Evolutionary conservation across 768 basidiomycete species (phyloP), one percentile per base, ranked within the genome.

Genomic region (Imleria badia): DNA sequence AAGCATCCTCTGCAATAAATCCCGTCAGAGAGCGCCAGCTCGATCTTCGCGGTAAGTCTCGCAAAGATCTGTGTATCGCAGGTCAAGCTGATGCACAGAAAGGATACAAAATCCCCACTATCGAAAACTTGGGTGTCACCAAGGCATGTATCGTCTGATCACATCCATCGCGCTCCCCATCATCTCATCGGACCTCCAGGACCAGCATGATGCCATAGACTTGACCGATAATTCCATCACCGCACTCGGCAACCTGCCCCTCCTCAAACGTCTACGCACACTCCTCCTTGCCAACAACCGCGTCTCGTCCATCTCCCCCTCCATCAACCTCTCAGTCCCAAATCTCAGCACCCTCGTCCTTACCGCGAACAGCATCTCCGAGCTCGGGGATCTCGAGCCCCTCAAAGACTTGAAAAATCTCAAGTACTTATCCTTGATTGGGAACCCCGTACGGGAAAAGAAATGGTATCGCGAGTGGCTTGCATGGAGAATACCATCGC

Each of bases 391-490:
- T 67, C 82, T 94, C 42, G 90, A 93, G 63, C 85, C 92, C 20
- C 77, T 93, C 48, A 89, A 84, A 68, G 88, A 91, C 63, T 71
- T 91, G 51, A 84, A 77, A 67, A 76, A 80, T 35, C 83, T 96
- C 61, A 83, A 85, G 68, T 91, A 86, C 67, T 71, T 96, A 47
- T 84, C 84, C 35, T 73, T 95, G 60, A 62, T 91, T 59, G 92
- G 91, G 22, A 91, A 91, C 63, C 91, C 94, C 51, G 90, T 94
- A 31, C 76, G 80, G 69, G 89, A 94, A 77, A 90, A 89, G 80
- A 91, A 93, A 83, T 91, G 89, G 85, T 96, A 95, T 78, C 89
- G 92, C 78, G 91, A 93, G 78, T 96, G 93, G 93, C 83, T 94
- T 78, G 85, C 90, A 64, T 93, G 85, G 84, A 84, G 86, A 76